Evolutionary conservation across 768 basidiomycete genomes (phyloP), one percentile per base, ranked within the genome.

Genomic region (Candolleomyces aberdarensis): DNA sequence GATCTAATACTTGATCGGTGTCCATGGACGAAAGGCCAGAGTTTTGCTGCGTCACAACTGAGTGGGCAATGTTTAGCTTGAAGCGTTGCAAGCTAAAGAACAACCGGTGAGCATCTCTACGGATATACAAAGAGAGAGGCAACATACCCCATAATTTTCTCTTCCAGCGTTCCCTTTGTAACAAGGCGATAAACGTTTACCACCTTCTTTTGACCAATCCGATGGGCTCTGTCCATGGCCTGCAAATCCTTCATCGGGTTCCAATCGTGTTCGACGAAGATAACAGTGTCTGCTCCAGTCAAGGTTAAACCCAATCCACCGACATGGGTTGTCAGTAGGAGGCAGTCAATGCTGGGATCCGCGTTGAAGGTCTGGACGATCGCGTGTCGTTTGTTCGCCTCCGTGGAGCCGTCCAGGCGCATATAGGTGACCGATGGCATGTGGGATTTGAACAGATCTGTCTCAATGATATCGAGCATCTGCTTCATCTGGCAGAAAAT

Each of bases 231-330:
- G 71, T 99, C 97, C 97, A 99, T 99, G 8, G 97, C 97, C 70
- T 99, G 97, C 6, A 98, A 77, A 77, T 99, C 97, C 73, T 98
- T 98, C 95, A 96, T 97, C 7, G 97, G 97, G 72, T 99, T 99
- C 97, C 97, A 99, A 72, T 99, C 97, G 68, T 99, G 97, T 71
- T 99, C 97, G 56, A 99, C 94, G 68, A 99, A 99, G 64, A 99
- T 97, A 60, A 99, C 97, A 0, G 97, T 99, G 71, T 99, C 97
- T 7, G 97, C 97, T 20, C 97, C 96, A 0, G 97, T 99, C 64
- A 99, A 77, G 19, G 96, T 99, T 70, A 99, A 76, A 7, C 97
- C 97, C 29, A 99, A 78, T 2, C 97, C 97, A 59, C 97, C 97
- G 49, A 99, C 96, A 66, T 96, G 94, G 0, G 97, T 99, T 0